Base-by-base conservation (phyloP, 1,284 basidiomycete species). In the Cutaneotrichosporon arboriforme region DNA sequence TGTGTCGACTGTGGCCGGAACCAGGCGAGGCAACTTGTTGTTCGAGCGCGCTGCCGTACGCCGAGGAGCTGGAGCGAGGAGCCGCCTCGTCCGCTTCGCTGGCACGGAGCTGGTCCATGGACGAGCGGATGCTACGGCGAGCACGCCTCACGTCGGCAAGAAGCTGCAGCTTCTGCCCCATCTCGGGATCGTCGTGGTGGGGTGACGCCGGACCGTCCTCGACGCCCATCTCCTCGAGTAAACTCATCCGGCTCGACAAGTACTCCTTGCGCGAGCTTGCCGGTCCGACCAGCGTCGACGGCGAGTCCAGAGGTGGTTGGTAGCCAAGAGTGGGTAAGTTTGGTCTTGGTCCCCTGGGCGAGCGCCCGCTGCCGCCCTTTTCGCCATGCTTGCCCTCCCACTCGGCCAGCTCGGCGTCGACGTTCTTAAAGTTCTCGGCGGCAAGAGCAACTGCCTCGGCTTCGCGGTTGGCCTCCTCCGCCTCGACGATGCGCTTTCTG, bases 371-470 rank as follows among this genome's bases (percentile, higher is more conserved):
- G 45, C 45, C 37, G 39, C 20, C 47, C 14, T 23, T 34, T 1
- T 39, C 47, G 4, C 87, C 83, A 60, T 94, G 88, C 51, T 88
- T 84, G 61, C 81, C 83, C 69, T 96, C 90, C 93, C 92, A 97
- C 55, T 85, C 82, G 37, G 82, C 81, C 51, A 86, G 83, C 69
- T 96, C 90, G 43, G 79, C 78, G 37, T 83, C 79, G 42, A 90
- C 77, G 44, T 78, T 80, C 21, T 79, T 80, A 70, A 93, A 85
- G 39, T 83, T 79, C 49, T 83, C 81, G 1, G 89, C 84, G 40
- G 90, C 87, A 46, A 83, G 80, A 13, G 81, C 77, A 58, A 91
- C 88, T 26, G 86, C 84, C 65, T 85, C 84, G 61, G 84, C 83
- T 58, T 91, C 86, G 55, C 81, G 80, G 51, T 82, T 82, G 58